These are phyloP conservation scores for Pholiota microspora DNA, from an alignment of 768 basidiomycete species.

Conservation along the genomic window DNA sequence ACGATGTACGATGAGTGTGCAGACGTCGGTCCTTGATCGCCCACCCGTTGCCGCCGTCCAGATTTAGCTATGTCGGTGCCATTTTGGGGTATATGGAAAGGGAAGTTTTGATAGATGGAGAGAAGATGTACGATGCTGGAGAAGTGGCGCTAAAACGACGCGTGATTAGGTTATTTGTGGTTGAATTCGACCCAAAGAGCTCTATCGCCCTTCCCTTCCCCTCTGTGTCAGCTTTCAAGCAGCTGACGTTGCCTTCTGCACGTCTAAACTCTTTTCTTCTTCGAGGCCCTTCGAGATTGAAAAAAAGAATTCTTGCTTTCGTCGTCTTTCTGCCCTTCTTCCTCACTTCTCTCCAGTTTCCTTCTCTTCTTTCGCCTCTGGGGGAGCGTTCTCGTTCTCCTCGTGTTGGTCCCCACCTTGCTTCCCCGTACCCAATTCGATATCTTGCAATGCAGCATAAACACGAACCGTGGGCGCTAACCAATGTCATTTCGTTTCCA, in stretches of 20 bases:
- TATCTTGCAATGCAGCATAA: neutral
- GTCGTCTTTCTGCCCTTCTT: neutral
- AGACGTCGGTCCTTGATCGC: neutral
- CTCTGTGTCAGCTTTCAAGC: neutral
- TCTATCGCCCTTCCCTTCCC: neutral
- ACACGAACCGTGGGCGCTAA: slow-evolving; percentile 16
- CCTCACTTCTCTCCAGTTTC: neutral
- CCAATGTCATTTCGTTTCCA: slow-evolving; percentile 14
- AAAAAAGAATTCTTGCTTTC: too few relatives aligned
- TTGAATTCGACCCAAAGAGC: neutral
- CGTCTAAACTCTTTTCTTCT: neutral
- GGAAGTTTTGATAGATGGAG: neutral
- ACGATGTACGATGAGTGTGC: neutral
- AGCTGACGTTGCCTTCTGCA: neutral
- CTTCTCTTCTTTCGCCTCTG: neutral
- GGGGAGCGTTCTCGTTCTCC: neutral
- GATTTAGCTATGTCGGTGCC: neutral
- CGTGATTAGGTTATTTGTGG: neutral
- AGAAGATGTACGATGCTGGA: too few relatives aligned
- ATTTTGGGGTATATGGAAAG: neutral
- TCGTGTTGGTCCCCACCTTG: slow-evolving; percentile 3
- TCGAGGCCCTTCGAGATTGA: too few relatives aligned
- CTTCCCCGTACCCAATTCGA: too few relatives aligned
- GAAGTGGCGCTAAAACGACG: neutral
- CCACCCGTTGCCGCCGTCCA: neutral